phyloP scores from a whole-genome alignment of 208 protist genomes.

The Herpetomonas samuelpessoai region DNA sequence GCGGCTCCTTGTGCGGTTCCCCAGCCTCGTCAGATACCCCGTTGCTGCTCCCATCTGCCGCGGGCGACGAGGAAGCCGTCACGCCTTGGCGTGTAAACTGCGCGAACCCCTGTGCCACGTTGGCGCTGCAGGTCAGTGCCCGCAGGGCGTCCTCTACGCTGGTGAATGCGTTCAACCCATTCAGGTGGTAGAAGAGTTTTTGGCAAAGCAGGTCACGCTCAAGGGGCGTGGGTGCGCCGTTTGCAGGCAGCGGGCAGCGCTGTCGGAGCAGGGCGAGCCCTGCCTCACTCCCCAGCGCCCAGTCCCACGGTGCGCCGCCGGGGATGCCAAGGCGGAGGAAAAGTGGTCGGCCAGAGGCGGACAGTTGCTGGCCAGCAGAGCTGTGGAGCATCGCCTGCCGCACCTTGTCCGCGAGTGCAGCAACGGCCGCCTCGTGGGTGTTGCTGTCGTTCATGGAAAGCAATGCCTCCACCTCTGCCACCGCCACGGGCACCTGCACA shows the following conservation, averaged over 20 bases:
- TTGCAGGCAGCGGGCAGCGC: slow-evolving; percentile 58
- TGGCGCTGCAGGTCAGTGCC: slow-evolving; percentile 41
- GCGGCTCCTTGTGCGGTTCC: too few relatives aligned
- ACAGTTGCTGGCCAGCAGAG: slow-evolving; percentile 16
- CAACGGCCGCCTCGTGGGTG: neutral
- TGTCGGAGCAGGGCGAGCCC: slow-evolving; percentile 44
- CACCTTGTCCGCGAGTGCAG: slow-evolving; percentile 3
- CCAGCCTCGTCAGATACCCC: too few relatives aligned
- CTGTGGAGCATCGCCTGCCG: slow-evolving; percentile 14
- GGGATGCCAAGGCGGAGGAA: slow-evolving; percentile 74
- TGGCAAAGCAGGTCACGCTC: slow-evolving; percentile 78
- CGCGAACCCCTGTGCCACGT: slow-evolving; percentile 26
- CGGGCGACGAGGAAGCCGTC: neutral
- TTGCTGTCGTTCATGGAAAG: neutral
- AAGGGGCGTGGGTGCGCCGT: slow-evolving; percentile 77
- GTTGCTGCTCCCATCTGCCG: neutral
- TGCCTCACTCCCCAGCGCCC: slow-evolving; percentile 37
- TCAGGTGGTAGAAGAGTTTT: slow-evolving; percentile 63
- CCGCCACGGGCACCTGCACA: slow-evolving; percentile 32
- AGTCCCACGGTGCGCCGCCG: slow-evolving; percentile 84
- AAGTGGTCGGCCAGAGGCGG: slow-evolving; percentile 10
- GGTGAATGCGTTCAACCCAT: slow-evolving; percentile 66
- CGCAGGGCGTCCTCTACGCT: slow-evolving; percentile 43
- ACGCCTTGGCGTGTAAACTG: slow-evolving; percentile 1
- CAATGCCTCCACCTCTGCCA: slow-evolving; percentile 13